Base-by-base conservation (phyloP, 345 rosid genomes). In the Melaleuca alternifolia region DNA sequence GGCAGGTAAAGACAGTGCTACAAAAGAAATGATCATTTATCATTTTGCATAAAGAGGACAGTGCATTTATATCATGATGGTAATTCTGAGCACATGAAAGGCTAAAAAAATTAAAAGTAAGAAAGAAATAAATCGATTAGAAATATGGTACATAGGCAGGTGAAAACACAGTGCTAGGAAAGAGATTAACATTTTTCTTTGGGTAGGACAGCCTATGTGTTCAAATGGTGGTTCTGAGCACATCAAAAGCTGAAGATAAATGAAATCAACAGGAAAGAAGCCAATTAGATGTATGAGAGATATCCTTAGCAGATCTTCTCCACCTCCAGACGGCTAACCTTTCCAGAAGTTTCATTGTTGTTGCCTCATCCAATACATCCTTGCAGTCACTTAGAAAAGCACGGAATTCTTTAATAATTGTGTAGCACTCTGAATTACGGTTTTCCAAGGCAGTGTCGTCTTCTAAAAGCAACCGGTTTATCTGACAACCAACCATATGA, bases 351-450 rank as follows among this genome's bases (percentile, higher is more conserved):
- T 88, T 96, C 99, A 97, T 96, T 62, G 99, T 95, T 59, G 99
- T 97, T 91, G 96, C 94, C 94, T 97, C 99, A 92, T 96, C 99
- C 91, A 97, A 93, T 54, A 96, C 99, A 92, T 96, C 97, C 91
- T 95, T 95, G 94, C 95, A 91, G 90, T 97, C 99, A 86, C 99
- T 90, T 85, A 96, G 95, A 92, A 97, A 97, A 87, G 99, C 99
- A 91, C 98, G 93, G 50, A 95, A 97, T 88, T 97, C 98, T 91
- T 87, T 94, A 90, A 96, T 95, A 90, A 96, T 91, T 81, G 93
- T 91, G 84, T 94, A 97, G 86, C 95, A 95, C 89, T 97, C 98
- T 41, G 96, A 95, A 90, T 91, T 91, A 52, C 86, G 96, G 91
- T 95, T 95, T 88, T 95, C 98, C 89, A 91, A 85, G 88, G 98